These are phyloP conservation scores for Danielia oregonensis DNA, from an alignment of 805 yeast species.

Conservation along the genomic window DNA sequence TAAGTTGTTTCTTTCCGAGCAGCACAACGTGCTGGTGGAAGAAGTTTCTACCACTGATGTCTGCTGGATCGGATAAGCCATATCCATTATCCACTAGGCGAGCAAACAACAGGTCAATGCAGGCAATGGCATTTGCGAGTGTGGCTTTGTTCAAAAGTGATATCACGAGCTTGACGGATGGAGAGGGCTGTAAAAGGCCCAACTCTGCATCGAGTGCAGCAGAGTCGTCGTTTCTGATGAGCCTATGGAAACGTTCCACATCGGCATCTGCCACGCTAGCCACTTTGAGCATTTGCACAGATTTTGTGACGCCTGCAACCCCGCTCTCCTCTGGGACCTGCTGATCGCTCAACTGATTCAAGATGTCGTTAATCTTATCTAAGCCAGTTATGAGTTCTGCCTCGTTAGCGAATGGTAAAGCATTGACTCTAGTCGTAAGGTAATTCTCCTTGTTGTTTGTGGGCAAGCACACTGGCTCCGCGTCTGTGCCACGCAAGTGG, in stretches of 20 bases:
- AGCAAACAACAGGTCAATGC: slow-evolving; percentile 55
- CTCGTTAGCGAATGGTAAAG: slow-evolving; percentile 76
- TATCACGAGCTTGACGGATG: slow-evolving; percentile 54
- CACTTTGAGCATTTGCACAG: slow-evolving; percentile 7
- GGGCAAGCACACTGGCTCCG: slow-evolving; percentile 18
- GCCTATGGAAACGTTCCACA: slow-evolving; percentile 19
- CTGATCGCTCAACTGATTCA: slow-evolving; percentile 50
- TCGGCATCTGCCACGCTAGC: slow-evolving; percentile 26
- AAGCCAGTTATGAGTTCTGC: slow-evolving; percentile 53
- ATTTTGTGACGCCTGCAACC: slow-evolving; percentile 2
- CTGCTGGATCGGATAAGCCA: slow-evolving; percentile 44
- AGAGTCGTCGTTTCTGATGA: slow-evolving; percentile 40
- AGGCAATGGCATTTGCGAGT: slow-evolving; percentile 46
- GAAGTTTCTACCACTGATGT: slow-evolving; percentile 77
- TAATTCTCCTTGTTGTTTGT: slow-evolving; percentile 36
- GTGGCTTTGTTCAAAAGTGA: slow-evolving; percentile 67
- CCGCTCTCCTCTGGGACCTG: slow-evolving; percentile 11
- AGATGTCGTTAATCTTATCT: slow-evolving; percentile 46
- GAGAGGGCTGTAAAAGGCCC: slow-evolving; percentile 32
- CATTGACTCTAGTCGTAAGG: slow-evolving; percentile 62
- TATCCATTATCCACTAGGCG: slow-evolving; percentile 31
- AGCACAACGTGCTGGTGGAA: slow-evolving; percentile 81
- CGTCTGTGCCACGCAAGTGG: slow-evolving; percentile 9
- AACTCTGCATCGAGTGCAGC: slow-evolving; percentile 42
- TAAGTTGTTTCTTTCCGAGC: slow-evolving; percentile 59